Conservation (phyloP, 306 rosid genomes). For the Vicia villosa region DNA sequence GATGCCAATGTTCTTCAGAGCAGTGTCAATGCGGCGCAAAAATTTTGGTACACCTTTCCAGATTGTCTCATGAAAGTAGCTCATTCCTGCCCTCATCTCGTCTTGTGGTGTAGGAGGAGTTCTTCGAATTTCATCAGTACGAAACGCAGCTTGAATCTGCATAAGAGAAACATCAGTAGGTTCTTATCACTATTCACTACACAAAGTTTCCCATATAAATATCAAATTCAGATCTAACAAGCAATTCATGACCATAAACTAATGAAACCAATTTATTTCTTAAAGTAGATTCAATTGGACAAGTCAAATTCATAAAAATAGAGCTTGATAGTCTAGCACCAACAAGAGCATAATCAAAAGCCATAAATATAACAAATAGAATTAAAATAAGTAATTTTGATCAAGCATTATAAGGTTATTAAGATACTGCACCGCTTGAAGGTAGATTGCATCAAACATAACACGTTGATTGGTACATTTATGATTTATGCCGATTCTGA, state of each 20-base stretch:
- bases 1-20: conserved; percentile 94
- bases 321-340: conserved; percentile 3
- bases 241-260: neutral
- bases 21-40: conserved; percentile 96
- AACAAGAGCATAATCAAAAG: neutral
- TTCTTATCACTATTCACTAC: neutral
- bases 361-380: neutral
- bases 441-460: conserved; percentile 8
- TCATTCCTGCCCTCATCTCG: conserved; percentile 99
- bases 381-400: neutral
- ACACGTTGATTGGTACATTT: neutral
- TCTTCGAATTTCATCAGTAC: conserved; percentile 96
- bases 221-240: neutral
- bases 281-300: conserved; percentile 12
- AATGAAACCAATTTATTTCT: neutral
- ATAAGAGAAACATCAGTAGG: neutral
- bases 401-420: neutral
- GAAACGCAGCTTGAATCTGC: conserved; percentile 99
- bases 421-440: conserved; percentile 9
- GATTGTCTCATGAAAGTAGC: conserved; percentile 98
- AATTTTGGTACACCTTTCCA: conserved; percentile 99
- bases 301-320: conserved; percentile 21
- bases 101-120: conserved; percentile 98
- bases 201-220: conserved; percentile 1
- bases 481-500: neutral